Conservation (phyloP, 1,284 basidiomycete genomes). For the Puccinia polysora region DNA sequence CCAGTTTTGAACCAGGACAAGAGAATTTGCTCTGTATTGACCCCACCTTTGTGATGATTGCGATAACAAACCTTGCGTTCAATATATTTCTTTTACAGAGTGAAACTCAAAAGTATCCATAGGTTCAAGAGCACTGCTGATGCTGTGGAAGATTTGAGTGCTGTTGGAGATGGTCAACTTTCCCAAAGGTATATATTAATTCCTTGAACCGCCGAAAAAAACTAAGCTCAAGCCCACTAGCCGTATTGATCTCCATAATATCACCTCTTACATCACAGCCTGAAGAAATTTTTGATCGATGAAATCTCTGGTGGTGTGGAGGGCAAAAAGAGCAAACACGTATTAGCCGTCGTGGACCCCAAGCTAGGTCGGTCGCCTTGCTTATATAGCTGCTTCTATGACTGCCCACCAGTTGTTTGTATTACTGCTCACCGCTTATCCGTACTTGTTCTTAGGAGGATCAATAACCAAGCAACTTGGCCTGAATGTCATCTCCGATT, state of each 20-base stretch:
- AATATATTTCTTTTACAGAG: too few species aligned
- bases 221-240: too few species aligned
- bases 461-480: conserved; percentile 90
- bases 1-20: background rate
- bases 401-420: background rate
- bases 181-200: conserved; percentile 27
- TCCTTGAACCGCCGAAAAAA: background rate
- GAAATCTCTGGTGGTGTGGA: conserved; percentile 35
- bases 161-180: conserved; percentile 38
- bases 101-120: conserved; percentile 91
- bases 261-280: background rate
- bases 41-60: too few species aligned
- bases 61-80: too few species aligned
- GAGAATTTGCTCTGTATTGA: conserved; percentile 7
- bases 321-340: conserved; percentile 34
- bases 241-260: background rate
- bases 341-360: conserved; percentile 33
- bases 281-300: conserved; percentile 39
- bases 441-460: conserved; percentile 58
- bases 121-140: conserved; percentile 92
- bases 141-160: conserved; percentile 88
- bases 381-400: too few species aligned
- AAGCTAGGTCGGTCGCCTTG: conserved; percentile 22
- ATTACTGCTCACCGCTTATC: conserved; percentile 3
- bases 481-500: conserved; percentile 74